These are phyloP conservation scores for Paralagenidium karlingii DNA, from an alignment of 352 stramenopile species.

Conservation along the genomic window DNA sequence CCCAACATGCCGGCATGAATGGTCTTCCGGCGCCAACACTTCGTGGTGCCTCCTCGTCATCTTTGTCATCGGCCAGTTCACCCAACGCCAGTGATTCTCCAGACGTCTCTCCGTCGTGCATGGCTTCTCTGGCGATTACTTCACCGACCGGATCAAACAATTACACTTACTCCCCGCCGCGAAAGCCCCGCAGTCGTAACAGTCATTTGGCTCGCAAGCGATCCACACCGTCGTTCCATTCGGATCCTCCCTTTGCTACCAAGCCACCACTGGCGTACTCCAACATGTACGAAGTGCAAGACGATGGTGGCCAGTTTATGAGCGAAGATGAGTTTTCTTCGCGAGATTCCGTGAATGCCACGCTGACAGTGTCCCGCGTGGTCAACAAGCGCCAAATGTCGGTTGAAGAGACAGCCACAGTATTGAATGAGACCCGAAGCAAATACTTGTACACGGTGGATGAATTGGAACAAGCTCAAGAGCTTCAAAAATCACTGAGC, in stretches of 20 bases:
- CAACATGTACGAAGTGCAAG: neutral
- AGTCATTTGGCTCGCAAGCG: too few relatives aligned
- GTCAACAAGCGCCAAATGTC: slow-evolving; percentile 17
- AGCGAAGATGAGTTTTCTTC: slow-evolving; percentile 1
- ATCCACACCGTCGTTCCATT: too few relatives aligned
- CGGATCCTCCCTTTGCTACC: too few relatives aligned
- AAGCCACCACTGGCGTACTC: slow-evolving; percentile 5
- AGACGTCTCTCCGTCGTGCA: too few relatives aligned
- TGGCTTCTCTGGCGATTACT: too few relatives aligned
- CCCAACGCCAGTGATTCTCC: too few relatives aligned
- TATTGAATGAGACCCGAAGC: slow-evolving; percentile 35
- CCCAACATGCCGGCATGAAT: neutral
- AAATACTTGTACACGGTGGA: slow-evolving; percentile 75
- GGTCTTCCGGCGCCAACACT: neutral
- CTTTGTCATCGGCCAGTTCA: neutral
- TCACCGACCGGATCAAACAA: too few relatives aligned
- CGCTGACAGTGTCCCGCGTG: neutral
- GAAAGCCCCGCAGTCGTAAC: too few relatives aligned
- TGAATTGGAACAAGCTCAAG: slow-evolving; percentile 40
- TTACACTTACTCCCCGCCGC: too few relatives aligned
- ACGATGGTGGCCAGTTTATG: neutral
- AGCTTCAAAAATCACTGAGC: slow-evolving; percentile 22
- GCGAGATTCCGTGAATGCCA: neutral
- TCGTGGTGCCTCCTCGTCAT: neutral
- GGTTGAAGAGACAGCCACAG: slow-evolving; percentile 32